Base-by-base conservation (phyloP, 202 grass and related monocot species). In the Saccharum hybrid region DNA sequence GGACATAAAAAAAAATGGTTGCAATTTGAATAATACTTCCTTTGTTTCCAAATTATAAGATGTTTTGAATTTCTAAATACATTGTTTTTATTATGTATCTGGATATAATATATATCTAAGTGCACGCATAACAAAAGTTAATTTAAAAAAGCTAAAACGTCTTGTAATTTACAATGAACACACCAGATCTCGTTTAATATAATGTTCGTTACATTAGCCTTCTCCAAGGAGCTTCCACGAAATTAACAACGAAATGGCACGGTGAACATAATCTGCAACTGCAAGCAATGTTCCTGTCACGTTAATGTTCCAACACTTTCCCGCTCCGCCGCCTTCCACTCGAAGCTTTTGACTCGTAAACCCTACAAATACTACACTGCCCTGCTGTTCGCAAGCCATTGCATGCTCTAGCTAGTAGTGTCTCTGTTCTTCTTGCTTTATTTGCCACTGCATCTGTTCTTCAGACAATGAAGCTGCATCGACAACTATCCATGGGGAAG, bases 351-450 rank as follows among this genome's bases (percentile, higher is more conserved):
- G 1, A 13, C 64, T 78, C 74, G 28, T 19, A 34, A 75, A 34
- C 79, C 51, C 79, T 87, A 87, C 42, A 87, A 82, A 77, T 82
- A 77, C 52, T 16, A 28, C 11, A 46, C 9, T 65, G 8, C 61
- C 45, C 23, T 7, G 11, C 28, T 26, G 22, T 13, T 62, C 1
- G 4, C 23, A 63, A 63, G 22, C 60, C 60, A 63, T 28, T 5
- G 60, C 60, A 28, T 62, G 59, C 59, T 26, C 21, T 63, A 62
- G 23, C 10, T 30, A 30, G 60, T 13, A 63, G 10, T 63, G 4
- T 26, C 13, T 40, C 2, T 39, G 19, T 26, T 11, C 5, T 22
- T 10, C 15, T 16, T 60, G 13, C 16, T 51, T 52, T 5, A 2
- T 68, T 52, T 4, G 19, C 34, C 48, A 81, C 16, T 70, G 22